phyloP scores from a whole-genome alignment of 805 yeast genomes.

The Metschnikowia kofuensis region DNA sequence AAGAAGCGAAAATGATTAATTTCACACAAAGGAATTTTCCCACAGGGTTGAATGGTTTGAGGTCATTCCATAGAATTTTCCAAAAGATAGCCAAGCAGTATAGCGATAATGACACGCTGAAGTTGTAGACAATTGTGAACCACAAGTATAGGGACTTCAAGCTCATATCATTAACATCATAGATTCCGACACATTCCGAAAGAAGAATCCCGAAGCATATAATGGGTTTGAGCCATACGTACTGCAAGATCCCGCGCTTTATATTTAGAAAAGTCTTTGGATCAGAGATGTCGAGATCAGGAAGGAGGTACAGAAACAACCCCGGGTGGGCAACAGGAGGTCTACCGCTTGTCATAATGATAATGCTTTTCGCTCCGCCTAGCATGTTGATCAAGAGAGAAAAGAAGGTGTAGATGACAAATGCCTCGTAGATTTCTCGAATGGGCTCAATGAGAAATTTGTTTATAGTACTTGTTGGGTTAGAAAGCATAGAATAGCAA shows the following conservation, averaged over 20 bases:
- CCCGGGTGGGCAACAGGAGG: conserved; percentile 69
- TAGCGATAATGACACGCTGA: conserved; percentile 76
- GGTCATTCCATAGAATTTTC: conserved; percentile 80
- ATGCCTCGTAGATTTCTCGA: conserved; percentile 91
- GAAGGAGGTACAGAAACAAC: conserved; percentile 46
- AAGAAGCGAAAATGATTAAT: conserved; percentile 92
- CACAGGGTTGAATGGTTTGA: conserved; percentile 80
- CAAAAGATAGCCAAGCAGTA: conserved; percentile 88
- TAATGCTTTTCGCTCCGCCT: conserved; percentile 89
- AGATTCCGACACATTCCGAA: conserved; percentile 46
- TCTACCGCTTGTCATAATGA: conserved; percentile 67
- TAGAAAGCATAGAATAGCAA: conserved; percentile 56
- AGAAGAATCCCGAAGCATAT: conserved; percentile 56
- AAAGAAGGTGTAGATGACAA: conserved; percentile 91
- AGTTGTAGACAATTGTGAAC: conserved; percentile 68
- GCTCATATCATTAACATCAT: conserved; percentile 51
- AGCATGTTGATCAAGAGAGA: conserved; percentile 74
- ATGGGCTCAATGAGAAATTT: conserved; percentile 61
- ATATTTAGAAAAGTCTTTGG: conserved; percentile 73
- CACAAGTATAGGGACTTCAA: conserved; percentile 54
- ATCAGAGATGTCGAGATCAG: conserved; percentile 77
- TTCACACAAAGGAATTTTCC: conserved; percentile 92
- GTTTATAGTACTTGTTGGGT: conserved; percentile 40
- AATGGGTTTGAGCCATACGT: conserved; percentile 91
- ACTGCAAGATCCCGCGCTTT: conserved; percentile 86